A percentile compares a stretch with the other conserved stretches of the same genome.
These are phyloP conservation scores for Quercus phellos DNA, from an alignment of 331 rosid genomes.

Conservation along the genomic window DNA sequence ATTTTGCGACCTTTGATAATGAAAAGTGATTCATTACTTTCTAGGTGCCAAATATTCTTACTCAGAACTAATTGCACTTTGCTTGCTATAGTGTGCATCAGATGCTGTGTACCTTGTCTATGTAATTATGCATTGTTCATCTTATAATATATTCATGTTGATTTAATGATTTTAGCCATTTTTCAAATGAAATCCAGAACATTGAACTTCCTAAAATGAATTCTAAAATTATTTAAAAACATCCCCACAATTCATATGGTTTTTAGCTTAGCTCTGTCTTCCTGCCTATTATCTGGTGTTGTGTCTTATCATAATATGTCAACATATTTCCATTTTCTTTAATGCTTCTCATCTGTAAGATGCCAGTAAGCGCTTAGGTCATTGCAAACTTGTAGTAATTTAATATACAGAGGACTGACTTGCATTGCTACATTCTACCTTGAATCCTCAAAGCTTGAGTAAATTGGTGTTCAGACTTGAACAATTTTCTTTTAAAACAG, in stretches of 20 bases:
- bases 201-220: not conserved
- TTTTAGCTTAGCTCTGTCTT: not conserved
- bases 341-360: not conserved
- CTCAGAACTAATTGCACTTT: conserved; percentile 9
- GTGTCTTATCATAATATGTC: not conserved
- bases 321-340: not conserved
- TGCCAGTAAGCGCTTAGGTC: not conserved
- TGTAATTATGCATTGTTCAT: not conserved
- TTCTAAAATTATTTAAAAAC: not conserved
- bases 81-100: not conserved
- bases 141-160: not conserved
- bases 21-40: conserved; percentile 44
- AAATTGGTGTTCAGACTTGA: not conserved
- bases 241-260: not conserved
- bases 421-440: not conserved
- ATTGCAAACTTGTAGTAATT: not conserved
- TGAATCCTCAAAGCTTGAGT: not conserved
- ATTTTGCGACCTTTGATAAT: conserved; percentile 59
- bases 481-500: not conserved
- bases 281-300: not conserved
- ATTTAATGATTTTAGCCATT: not conserved
- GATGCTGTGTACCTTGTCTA: not conserved
- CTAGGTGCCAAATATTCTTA: conserved; percentile 48
- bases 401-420: not conserved
- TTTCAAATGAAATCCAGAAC: not conserved